Evolutionary conservation across 2,329 filamentous ascomycete species (phyloP).

Genomic region (Colletotrichum sidae): DNA sequence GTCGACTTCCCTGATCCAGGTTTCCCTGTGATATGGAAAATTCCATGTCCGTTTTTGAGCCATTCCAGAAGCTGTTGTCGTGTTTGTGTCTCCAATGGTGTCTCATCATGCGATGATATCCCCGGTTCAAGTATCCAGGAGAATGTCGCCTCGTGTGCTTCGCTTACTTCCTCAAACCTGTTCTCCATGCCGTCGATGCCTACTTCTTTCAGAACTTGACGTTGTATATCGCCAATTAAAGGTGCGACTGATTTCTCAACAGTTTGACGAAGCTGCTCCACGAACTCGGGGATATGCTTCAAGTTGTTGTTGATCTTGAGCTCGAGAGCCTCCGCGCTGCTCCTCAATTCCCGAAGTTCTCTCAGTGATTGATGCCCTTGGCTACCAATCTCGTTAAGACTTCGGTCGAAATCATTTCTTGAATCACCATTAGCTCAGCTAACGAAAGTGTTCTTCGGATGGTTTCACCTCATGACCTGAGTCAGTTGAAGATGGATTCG

Average conservation of each 20-base stretch:
- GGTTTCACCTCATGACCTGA: neutral
- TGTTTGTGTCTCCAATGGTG: neutral
- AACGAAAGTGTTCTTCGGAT: neutral
- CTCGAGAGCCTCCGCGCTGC: neutral
- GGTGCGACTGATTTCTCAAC: neutral
- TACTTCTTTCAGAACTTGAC: neutral
- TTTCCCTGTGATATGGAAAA: slow-evolving; percentile 16
- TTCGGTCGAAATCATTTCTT: neutral
- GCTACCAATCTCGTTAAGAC: neutral
- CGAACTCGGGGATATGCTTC: neutral
- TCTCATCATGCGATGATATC: neutral
- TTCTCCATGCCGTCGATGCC: neutral
- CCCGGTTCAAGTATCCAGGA: neutral
- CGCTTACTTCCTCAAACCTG: slow-evolving; percentile 9
- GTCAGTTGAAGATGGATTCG: neutral
- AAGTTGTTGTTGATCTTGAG: neutral
- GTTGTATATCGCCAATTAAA: too few relatives aligned
- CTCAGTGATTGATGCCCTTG: neutral
- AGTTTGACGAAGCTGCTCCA: neutral
- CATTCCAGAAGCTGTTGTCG: neutral
- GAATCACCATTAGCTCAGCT: neutral
- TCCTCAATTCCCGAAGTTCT: neutral
- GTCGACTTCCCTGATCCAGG: slow-evolving; percentile 25
- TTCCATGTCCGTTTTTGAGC: neutral
- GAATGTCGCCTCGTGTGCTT: slow-evolving; percentile 5